A percentile compares a stretch with the other conserved stretches of the same genome.
phyloP scores from a whole-genome alignment of 768 basidiomycete species.

The Brasilioporus rufonigricans region DNA sequence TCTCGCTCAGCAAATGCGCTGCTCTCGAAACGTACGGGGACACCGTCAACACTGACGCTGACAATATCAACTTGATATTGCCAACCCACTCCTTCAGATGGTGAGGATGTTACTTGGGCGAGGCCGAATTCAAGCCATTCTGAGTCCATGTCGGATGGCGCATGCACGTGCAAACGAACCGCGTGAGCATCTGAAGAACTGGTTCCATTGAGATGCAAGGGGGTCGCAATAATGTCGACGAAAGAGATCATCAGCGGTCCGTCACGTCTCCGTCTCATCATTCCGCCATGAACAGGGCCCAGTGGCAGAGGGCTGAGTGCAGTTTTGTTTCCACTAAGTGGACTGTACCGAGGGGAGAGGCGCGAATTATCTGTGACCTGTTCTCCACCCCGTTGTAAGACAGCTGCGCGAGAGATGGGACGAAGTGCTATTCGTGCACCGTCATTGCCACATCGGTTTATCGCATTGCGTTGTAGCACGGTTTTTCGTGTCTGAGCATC shows the following conservation, averaged over 20 bases:
- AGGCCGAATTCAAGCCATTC: constrained; percentile 79
- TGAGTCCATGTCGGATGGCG: constrained; percentile 56
- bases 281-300: constrained; percentile 27
- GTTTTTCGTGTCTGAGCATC: constrained; percentile 64
- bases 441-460: constrained; percentile 59
- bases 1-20: constrained; percentile 39
- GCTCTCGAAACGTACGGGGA: constrained; percentile 60
- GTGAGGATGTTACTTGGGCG: constrained; percentile 38
- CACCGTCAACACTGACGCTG: constrained; percentile 61
- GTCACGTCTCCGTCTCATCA: constrained; percentile 43
- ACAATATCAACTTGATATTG: constrained; percentile 48
- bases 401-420: constrained; percentile 29
- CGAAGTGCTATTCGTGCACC: constrained; percentile 60
- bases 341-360: constrained; percentile 20
- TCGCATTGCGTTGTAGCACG: constrained; percentile 57
- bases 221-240: constrained; percentile 53
- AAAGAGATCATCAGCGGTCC: constrained; percentile 63
- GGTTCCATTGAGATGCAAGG: constrained; percentile 33
- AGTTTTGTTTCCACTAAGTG: constrained; percentile 17
- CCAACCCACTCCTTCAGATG: constrained; percentile 14
- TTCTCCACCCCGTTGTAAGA: constrained; percentile 20
- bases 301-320: constrained; percentile 12
- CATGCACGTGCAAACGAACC: constrained; percentile 54
- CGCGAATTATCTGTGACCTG: constrained; percentile 20
- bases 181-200: constrained; percentile 49